Evolutionary conservation across 2,329 filamentous ascomycete species (phyloP), one percentile per base, ranked within the genome.

Genomic region (Aspergillus sp.): DNA sequence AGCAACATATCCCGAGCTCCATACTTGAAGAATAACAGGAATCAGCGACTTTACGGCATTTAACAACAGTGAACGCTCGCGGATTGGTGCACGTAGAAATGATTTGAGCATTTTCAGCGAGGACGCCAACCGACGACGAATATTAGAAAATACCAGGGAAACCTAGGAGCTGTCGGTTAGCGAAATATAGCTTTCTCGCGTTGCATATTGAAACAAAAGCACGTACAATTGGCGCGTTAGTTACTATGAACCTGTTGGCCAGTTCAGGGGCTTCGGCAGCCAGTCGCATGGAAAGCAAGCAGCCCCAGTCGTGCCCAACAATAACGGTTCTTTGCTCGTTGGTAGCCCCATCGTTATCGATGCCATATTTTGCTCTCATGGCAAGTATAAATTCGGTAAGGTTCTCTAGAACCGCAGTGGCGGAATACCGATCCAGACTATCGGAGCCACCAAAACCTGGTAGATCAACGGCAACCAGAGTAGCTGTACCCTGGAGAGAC

Each of bases 381-480:
- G 74, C 72, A 8, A 83, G 64, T 34, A 86, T 77, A 59, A 84
- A 83, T 55, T 82, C 80, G 0, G 79, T 75, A 55, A 86, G 64
- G 7, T 76, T 72, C 63, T 85, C 83, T 45, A 85, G 70, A 8
- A 85, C 74, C 41, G 78, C 72, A 12, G 81, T 77, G 1, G 82
- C 73, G 3, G 76, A 74, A 62, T 85, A 85, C 47, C 72, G 66
- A 1, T 75, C 66, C 55, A 85, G 68, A 49, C 75, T 75, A 60
- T 85, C 82, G 55, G 79, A 84, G 9, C 84, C 84, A 36, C 84
- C 84, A 60, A 81, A 85, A 2, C 84, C 83, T 17, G 84, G 84
- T 6, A 86, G 67, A 64, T 86, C 84, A 39, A 85, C 73, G 0
- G 82, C 83, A 32, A 86, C 76, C 6, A 85, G 62, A 18, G 77